A percentile compares a stretch with the other conserved stretches of the same genome.
Conservation (phyloP, 176 grass and related monocot species). For the Luzula sylvatica region DNA sequence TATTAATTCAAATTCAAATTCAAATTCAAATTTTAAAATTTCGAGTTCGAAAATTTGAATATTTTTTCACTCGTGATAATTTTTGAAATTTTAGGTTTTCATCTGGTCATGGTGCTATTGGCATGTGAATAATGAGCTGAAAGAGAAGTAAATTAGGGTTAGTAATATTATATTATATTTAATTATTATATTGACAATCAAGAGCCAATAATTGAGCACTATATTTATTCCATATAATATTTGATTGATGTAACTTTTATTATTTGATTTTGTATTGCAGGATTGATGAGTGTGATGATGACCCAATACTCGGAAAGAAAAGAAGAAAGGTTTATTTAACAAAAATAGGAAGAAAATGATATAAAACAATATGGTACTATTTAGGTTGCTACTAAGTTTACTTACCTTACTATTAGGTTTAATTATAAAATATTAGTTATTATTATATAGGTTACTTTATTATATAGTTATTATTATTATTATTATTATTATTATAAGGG, state of each 20-base stretch:
- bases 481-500: slow-evolving; percentile 25
- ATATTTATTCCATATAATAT: slow-evolving; percentile 14
- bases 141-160: slow-evolving; percentile 31
- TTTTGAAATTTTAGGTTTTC: slow-evolving; percentile 38
- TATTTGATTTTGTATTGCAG: slow-evolving; percentile 35
- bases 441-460: slow-evolving; percentile 38
- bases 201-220: slow-evolving; percentile 1
- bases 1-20: slow-evolving; percentile 21
- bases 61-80: neutral
- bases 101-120: slow-evolving; percentile 61
- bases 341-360: slow-evolving; percentile 26
- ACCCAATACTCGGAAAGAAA: slow-evolving; percentile 32
- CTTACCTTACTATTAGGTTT: slow-evolving; percentile 21
- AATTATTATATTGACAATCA: neutral
- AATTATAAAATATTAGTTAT: too few relatives aligned
- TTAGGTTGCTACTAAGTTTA: slow-evolving; percentile 16
- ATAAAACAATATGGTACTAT: slow-evolving; percentile 23
- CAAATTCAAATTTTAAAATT: neutral
- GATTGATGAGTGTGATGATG: slow-evolving; percentile 30
- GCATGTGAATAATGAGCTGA: slow-evolving; percentile 59
- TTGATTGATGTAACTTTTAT: slow-evolving; percentile 31
- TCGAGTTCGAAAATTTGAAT: neutral
- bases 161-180: slow-evolving; percentile 17
- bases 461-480: slow-evolving; percentile 14
- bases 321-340: slow-evolving; percentile 22